Conservation (phyloP, 805 yeast genomes). For the Pichia membranifaciens region DNA sequence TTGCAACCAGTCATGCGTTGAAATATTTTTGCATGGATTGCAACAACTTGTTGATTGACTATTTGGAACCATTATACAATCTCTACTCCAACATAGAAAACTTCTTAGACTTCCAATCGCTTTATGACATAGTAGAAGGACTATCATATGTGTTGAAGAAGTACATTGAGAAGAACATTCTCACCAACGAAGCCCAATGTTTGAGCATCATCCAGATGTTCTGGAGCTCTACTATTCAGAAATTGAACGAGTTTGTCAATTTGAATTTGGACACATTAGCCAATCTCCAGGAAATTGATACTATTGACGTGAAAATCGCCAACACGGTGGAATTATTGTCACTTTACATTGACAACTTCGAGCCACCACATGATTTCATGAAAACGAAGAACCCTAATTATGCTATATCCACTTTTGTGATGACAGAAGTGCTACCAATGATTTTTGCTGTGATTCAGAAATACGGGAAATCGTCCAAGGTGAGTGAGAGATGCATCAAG, state of each 20-base stretch:
- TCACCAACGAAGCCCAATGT: constrained; percentile 39
- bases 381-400: constrained; percentile 8
- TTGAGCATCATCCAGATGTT: constrained; percentile 55
- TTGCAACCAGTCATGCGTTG: constrained; percentile 89
- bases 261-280: constrained; percentile 12
- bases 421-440: constrained; percentile 55
- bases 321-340: constrained; percentile 69
- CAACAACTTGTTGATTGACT: constrained; percentile 54
- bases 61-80: constrained; percentile 66
- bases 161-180: constrained; percentile 9
- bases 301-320: constrained; percentile 45
- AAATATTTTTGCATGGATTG: constrained; percentile 96
- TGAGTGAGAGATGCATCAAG: constrained; percentile 72
- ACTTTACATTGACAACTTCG: constrained; percentile 51
- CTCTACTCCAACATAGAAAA: constrained; percentile 56
- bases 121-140: constrained; percentile 83
- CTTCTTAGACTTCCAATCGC: constrained; percentile 59
- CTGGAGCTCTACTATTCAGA: constrained; percentile 56
- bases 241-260: constrained; percentile 28
- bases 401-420: constrained; percentile 41
- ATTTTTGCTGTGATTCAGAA: constrained; percentile 42
- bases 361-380: constrained; percentile 38
- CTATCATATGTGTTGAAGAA: constrained; percentile 74
- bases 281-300: constrained; percentile 27
- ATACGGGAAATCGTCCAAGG: constrained; percentile 53